Base-by-base conservation (phyloP, 345 rosid species). In the Populus tremula region DNA sequence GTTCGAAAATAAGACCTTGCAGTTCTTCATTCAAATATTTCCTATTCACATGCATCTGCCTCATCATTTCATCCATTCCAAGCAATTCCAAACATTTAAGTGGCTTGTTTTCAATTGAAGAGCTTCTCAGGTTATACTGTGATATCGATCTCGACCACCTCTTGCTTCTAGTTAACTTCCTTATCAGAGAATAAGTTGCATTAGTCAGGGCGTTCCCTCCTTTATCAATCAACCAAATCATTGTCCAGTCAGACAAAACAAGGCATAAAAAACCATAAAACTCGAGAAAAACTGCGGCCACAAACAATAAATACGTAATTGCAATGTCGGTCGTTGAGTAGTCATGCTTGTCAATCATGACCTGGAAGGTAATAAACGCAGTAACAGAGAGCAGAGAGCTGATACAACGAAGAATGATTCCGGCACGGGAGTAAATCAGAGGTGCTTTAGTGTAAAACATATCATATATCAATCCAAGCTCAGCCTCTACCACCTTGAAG, bases 401-500 rank as follows among this genome's bases (percentile, higher is more conserved):
- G 25, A 47, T 6, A 67, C 3, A 61, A 2, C 87, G 80, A 68
- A 77, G 76, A 62, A 61, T 0, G 59, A 73, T 27, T n/a, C 91
- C 87, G 0, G n/a, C 4, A 25, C 38, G 2, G 2, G 76, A 39
- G 71, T 78, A 76, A 25, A 79, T 20, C 6, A 82, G 4, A 11
- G 61, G 35, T 0, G 83, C 82, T 74, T 89, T 89, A 0, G 91
- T 85, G 76, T 49, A 89, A 5, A 85, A 78, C 38, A 78, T 27
- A 27, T 27, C 27, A 27, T 27, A 27, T 27, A 27, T 27, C 27
- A 27, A 27, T 27, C 27, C 27, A 27, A 27, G 27, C 27, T 27
- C 27, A 27, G 27, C 27, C 27, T 27, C 27, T 27, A 27, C 27
- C 27, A 27, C 27, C 27, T 27, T 27, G 27, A 27, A 27, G 27